Evolutionary conservation across 2,329 filamentous ascomycete genomes (phyloP), one percentile per base, ranked within the genome.

Genomic region (Diaporthe australafricana): DNA sequence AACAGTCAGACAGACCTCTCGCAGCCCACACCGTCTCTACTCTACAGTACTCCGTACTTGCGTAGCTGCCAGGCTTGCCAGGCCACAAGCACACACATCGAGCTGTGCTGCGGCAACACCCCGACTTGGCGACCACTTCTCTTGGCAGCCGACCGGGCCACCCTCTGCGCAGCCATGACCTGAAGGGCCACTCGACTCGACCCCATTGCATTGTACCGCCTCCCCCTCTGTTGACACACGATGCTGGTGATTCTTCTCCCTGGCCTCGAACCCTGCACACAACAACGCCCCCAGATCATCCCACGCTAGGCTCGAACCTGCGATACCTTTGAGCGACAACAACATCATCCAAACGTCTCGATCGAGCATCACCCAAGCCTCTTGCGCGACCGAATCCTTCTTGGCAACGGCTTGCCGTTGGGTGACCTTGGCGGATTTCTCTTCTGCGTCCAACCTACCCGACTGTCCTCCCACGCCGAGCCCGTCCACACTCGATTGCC

Each of bases 241-340:
- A 79, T 78, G 77, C 77, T 75, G 74, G 75, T 75, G 74, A 71
- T 73, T 71, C 74, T 62, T 16, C 65, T 47, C 50, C 65, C 67
- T 70, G 65, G 74, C 72, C 71, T 75, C 75, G 73, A 75, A 63
- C 72, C 73, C 55, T 73, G 70, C 68, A 74, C 65, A 57, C 72
- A 75, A 72, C 42, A 11, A 65, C 73, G 73, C 42, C 75, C 71
- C 52, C 77, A 72, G 50, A 78, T 78, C 60, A 76, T 78, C 57
- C 77, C 77, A 45, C 77, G 77, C 62, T 79, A 78, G 76, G 57
- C 71, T 40, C 63, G 30, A 42, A 66, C 40, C 53, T 67, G 52
- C 35, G 17, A 32, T 42, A 42, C 30, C 42, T 38, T 47, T 42
- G 48, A 56, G 45, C 53, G 27, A 35, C 53, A 52, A 35, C 40